Percentiles rank a stretch among this genome's conserved stretches.
phyloP scores from a whole-genome alignment of 2,329 filamentous ascomycete genomes.

The Pseudocercospora fuligena region DNA sequence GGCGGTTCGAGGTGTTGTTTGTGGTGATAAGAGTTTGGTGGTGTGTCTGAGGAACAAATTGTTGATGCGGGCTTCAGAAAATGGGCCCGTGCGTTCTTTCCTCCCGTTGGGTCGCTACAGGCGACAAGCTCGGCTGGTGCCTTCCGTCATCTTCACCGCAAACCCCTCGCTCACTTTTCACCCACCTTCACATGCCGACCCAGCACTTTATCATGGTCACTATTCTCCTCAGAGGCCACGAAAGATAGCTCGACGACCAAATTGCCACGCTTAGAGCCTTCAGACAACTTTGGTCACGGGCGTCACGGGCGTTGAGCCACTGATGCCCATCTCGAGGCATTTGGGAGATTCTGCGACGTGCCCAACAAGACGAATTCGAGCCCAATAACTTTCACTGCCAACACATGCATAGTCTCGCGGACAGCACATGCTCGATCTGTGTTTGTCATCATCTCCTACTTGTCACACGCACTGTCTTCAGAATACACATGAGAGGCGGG shows the following conservation, averaged over 20 bases:
- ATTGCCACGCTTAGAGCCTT: not conserved
- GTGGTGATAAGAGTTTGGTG: not conserved
- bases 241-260: not conserved
- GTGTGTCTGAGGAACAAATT: slow-evolving; percentile 1
- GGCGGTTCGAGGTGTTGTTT: not conserved
- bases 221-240: not conserved
- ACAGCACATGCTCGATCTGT: not conserved
- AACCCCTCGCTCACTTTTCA: slow-evolving; percentile 5
- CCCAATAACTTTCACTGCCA: not conserved
- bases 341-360: not conserved
- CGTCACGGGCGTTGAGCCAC: not conserved
- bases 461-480: not conserved
- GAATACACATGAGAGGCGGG: not conserved
- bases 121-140: slow-evolving; percentile 1
- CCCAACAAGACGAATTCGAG: not conserved
- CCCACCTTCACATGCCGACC: not conserved
- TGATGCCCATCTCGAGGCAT: not conserved
- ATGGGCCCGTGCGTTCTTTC: slow-evolving; percentile 5
- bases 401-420: not conserved
- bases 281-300: not conserved
- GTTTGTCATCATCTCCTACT: not conserved
- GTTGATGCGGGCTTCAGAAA: slow-evolving; percentile 1
- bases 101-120: slow-evolving; percentile 3
- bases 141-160: slow-evolving; percentile 10
- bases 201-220: not conserved